These are phyloP conservation scores for Diversispora epigaea DNA, from an alignment of 192 early-diverging fungal genomes.

Conservation along the genomic window DNA sequence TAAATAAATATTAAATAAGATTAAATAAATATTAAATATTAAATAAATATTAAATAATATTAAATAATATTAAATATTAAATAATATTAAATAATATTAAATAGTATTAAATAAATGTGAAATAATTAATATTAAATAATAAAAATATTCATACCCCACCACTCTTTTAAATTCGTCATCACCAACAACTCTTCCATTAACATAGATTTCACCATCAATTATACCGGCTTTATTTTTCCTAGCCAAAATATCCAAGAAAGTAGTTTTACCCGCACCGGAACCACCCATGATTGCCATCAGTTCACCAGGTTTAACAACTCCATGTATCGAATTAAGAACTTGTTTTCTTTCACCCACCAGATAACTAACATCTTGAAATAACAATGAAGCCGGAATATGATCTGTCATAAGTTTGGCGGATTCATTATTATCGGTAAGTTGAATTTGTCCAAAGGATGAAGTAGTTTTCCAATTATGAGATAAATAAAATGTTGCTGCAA, in stretches of 20 bases:
- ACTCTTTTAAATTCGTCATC: conserved; percentile 66
- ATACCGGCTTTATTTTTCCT: conserved; percentile 66
- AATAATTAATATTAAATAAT: conserved; percentile 29
- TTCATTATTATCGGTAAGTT: conserved; percentile 53
- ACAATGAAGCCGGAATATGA: conserved; percentile 65
- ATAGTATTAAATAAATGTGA: no score
- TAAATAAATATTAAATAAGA: no score
- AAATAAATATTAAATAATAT: no score
- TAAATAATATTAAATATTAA: no score
- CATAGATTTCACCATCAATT: conserved; percentile 71
- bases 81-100: conserved; percentile 30
- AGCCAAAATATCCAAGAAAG: conserved; percentile 86
- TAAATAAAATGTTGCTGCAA: conserved; percentile 14
- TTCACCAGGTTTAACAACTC: conserved; percentile 78
- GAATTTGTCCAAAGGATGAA: conserved; percentile 33
- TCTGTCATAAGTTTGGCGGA: conserved; percentile 69
- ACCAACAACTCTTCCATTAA: conserved; percentile 72
- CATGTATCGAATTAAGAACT: conserved; percentile 56
- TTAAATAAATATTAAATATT: not conserved
- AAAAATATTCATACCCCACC: conserved; percentile 69
- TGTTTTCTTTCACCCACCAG: conserved; percentile 45
- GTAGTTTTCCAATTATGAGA: conserved; percentile 28
- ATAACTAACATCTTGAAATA: conserved; percentile 67
- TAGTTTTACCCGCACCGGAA: conserved; percentile 92
- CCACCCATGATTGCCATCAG: conserved; percentile 93